These are phyloP conservation scores for Primulina eburnea DNA, from an alignment of 257 asterid genomes.

Conservation along the genomic window DNA sequence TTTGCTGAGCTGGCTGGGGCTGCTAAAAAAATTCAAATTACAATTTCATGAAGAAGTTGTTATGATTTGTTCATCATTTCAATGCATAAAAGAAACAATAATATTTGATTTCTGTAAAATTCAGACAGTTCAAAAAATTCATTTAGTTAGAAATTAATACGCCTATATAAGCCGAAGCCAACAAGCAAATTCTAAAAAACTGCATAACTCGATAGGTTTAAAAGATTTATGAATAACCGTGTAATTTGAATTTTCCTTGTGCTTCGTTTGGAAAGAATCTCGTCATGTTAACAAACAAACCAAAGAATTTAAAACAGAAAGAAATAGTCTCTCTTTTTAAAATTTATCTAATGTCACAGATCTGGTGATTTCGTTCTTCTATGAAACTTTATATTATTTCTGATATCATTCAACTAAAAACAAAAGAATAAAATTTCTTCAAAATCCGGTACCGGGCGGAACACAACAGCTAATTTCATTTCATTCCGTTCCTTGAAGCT, in stretches of 20 bases:
- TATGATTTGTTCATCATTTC: background rate
- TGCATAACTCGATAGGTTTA: background rate
- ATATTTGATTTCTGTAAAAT: background rate
- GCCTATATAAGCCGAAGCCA: background rate
- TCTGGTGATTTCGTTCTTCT: background rate
- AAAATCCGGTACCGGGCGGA: background rate
- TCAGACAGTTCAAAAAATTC: background rate
- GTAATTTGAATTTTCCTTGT: background rate
- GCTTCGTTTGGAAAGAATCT: background rate
- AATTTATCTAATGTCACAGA: background rate
- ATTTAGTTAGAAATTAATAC: background rate
- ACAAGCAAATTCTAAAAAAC: background rate
- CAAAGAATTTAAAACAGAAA: background rate
- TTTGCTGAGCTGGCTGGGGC: slow-evolving; percentile 27
- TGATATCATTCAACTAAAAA: too few relatives aligned
- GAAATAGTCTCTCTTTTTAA: background rate
- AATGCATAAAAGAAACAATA: background rate
- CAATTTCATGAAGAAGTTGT: slow-evolving; percentile 2
- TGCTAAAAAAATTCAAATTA: slow-evolving; percentile 28
- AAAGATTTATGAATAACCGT: background rate
- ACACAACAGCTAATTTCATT: background rate
- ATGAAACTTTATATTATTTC: background rate
- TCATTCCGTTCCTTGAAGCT: background rate
- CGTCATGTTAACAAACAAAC: background rate
- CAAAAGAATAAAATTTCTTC: background rate